Evolutionary conservation across 192 early-diverging fungal species (phyloP).

Genomic region (Rhizoclosmatium globosum): DNA sequence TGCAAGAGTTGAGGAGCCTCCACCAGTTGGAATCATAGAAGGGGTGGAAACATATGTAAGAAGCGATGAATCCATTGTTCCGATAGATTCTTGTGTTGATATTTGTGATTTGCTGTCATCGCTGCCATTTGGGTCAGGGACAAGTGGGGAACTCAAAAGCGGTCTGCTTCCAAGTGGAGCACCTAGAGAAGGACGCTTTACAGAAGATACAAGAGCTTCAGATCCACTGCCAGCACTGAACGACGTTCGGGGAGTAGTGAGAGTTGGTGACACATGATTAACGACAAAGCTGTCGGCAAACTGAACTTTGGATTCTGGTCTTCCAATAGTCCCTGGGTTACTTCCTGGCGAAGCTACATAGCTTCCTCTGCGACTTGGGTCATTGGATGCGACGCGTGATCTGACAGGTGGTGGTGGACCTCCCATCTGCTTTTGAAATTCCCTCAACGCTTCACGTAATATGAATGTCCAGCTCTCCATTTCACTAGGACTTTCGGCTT

Average conservation of each 20-base stretch:
- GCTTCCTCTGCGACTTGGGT: background rate
- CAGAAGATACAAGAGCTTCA: too few relatives aligned
- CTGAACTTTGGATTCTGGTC: conserved; percentile 28
- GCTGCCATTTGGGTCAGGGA: background rate
- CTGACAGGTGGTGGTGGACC: conserved; percentile 26
- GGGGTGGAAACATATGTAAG: conserved; percentile 50
- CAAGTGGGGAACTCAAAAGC: background rate
- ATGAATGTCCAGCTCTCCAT: conserved; percentile 74
- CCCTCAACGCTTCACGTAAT: conserved; percentile 39
- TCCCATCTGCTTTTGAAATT: conserved; percentile 29
- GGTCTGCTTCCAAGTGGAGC: background rate
- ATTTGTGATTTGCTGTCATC: conserved; percentile 40
- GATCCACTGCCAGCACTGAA: too few relatives aligned
- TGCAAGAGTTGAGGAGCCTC: too few relatives aligned
- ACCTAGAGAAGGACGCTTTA: too few relatives aligned
- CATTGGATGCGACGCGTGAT: conserved; percentile 8
- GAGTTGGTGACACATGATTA: background rate
- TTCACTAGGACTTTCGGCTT: conserved; percentile 59
- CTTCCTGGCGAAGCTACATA: background rate
- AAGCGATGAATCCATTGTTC: conserved; percentile 46
- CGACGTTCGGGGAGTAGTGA: too few relatives aligned
- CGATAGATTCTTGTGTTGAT: conserved; percentile 41
- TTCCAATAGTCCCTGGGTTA: background rate
- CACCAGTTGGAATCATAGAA: conserved; percentile 29
- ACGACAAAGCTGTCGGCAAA: conserved; percentile 24